phyloP scores from a whole-genome alignment of 257 asterid species.

The Nicotiana paniculata region DNA sequence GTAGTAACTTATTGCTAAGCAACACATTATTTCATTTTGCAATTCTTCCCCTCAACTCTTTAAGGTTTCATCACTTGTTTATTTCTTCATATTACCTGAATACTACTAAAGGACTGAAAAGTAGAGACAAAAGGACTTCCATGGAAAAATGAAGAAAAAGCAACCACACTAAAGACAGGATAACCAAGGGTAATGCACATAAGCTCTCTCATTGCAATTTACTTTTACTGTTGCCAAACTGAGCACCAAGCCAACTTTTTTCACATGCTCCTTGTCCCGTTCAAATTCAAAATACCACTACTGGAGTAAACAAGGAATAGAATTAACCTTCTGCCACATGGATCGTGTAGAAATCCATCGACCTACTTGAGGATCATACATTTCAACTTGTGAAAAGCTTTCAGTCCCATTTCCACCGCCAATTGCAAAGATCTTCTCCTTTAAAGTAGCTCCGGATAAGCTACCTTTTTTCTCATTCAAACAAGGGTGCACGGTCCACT shows the following conservation, averaged over 20 bases:
- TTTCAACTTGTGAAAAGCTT: conserved; percentile 61
- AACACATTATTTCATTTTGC: not conserved
- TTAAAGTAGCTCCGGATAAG: conserved; percentile 59
- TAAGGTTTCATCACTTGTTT: not conserved
- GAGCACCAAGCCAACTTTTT: not conserved
- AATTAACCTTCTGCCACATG: conserved; percentile 63
- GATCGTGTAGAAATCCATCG: conserved; percentile 78
- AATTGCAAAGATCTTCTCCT: conserved; percentile 51
- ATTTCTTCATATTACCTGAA: not conserved
- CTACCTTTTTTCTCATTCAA: conserved; percentile 53
- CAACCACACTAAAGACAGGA: not conserved
- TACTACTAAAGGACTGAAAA: not conserved
- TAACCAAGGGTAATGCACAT: not conserved
- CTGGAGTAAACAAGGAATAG: not conserved
- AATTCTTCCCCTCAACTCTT: not conserved
- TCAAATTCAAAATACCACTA: not conserved
- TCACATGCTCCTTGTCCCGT: not conserved
- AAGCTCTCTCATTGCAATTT: not conserved
- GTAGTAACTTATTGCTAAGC: not conserved
- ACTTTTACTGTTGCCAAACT: not conserved
- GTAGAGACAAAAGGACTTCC: not conserved
- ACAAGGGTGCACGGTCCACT: conserved; percentile 55
- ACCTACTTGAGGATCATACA: conserved; percentile 67
- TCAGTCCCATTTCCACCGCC: conserved; percentile 75
- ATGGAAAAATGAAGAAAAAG: not conserved